Base-by-base conservation (phyloP, 495 filamentous ascomycete genomes). In the Aspergillus sclerotioniger region DNA sequence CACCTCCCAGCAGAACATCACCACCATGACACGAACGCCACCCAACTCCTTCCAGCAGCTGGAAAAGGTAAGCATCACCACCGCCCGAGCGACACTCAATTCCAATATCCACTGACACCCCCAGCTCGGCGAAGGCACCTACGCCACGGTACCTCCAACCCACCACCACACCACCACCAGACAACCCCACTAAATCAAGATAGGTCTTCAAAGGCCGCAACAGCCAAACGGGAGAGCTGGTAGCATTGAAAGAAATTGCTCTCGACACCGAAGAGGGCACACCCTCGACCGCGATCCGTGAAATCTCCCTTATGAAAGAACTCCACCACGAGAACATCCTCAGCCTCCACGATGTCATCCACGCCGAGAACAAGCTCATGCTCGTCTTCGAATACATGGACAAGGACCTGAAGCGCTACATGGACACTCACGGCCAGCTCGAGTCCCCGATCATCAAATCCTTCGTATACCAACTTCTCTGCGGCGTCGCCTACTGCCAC, bases 291-390 rank as follows among this genome's bases (percentile, higher is more conserved):
- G 94, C 94, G 19, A 98, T 98, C 69, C 91, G 94, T 47, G 94
- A 98, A 74, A 98, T 98, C 67, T 96, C 90, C 0, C 79, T 98
- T 19, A 96, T 98, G 89, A 98, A 98, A 77, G 94, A 98, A 72
- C 84, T 98, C 64, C 96, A 96, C 73, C 91, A 98, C 75, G 90
- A 95, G 63, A 96, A 96, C 69, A 96, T 98, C 61, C 91, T 98
- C 52, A 91, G 89, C 49, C 87, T 98, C 0, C 88, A 98, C 79
- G 94, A 98, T 77, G 95, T 98, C 44, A 96, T 98, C 65, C 94
- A 98, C 71, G 96, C 94, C 59, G 94, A 98, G 75, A 96, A 97
- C 78, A 98, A 98, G 70, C 84, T 98, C 43, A 97, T 98, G 91
- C 87, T 98, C 31, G 94, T 98, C 8, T 96, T 97, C 64, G 94